Evolutionary conservation across 2,329 filamentous ascomycete genomes (phyloP), one percentile per base, ranked within the genome.

Genomic region (Cadophora gregata): DNA sequence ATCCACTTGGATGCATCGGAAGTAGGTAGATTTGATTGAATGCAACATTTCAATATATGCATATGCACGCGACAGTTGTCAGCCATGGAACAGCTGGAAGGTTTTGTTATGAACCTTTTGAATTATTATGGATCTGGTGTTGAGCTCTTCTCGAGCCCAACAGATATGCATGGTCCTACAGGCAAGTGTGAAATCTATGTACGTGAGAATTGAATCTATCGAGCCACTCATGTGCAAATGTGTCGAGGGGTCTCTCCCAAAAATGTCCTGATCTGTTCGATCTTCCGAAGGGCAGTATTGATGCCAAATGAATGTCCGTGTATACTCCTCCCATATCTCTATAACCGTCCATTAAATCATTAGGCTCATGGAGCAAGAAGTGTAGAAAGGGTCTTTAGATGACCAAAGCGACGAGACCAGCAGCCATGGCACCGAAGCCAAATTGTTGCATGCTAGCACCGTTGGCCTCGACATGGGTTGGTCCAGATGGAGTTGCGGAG

Each of bases 341-440:
- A 67, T 62, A 65, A 48, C 48, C 62, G 45, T 59, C 62, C 58
- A 29, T 65, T 48, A 64, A 38, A 63, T 71, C 64, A 45, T 70
- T 63, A 63, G 62, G 58, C 9, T 64, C 47, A 55, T 65, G 29
- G 68, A 62, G 50, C 64, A 33, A 21, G 64, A 63, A 48, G 51
- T 56, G 25, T 62, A 36, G 42, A 58, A 38, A 48, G 63, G 51
- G 48, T 48, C n/a, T 67, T 71, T 72, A 75, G 61, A 75, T 58
- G 55, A 75, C 53, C 63, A 75, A 67, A 27, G 73, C 72, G 47
- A 66, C 67, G 36, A 75, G 61, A 70, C 70, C 73, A 56, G 65
- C 73, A 64, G 60, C 71, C 29, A 73, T 24, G 60, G 69, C 73
- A 63, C 71, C 71, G 50, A 74, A 59, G 27, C 72, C 69, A 53